Conservation (phyloP, 2,329 filamentous ascomycete species). For the Sporothrix sp. region DNA sequence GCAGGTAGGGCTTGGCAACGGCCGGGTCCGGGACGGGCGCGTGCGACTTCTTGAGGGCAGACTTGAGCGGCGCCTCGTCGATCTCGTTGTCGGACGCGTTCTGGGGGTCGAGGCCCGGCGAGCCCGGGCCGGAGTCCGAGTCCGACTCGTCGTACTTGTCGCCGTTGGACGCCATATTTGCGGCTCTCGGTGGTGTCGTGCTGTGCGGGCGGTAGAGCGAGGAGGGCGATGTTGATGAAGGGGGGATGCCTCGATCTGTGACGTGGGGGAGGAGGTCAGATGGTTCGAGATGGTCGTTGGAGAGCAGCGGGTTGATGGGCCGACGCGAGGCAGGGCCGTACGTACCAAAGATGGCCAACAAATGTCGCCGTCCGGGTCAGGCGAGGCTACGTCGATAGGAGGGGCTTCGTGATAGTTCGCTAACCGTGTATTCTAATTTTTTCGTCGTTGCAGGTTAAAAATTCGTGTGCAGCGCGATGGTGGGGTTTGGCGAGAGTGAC, state of each 20-base stretch:
- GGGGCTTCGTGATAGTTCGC: conserved; percentile 10
- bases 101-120: conserved; percentile 45
- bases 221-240: not conserved
- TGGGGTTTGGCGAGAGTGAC: conserved; percentile 15
- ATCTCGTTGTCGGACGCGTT: conserved; percentile 48
- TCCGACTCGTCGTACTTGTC: conserved; percentile 65
- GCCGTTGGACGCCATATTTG: conserved; percentile 45
- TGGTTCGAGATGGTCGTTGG: not conserved
- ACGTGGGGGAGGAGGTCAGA: not conserved
- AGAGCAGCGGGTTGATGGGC: too few species aligned
- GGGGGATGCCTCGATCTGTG: not conserved
- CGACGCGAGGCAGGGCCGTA: not conserved
- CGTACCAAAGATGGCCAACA: conserved; percentile 5
- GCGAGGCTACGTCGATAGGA: conserved; percentile 10
- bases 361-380: not conserved
- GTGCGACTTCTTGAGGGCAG: conserved; percentile 71
- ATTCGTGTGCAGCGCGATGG: conserved; percentile 19
- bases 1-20: conserved; percentile 45
- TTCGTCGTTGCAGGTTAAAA: conserved; percentile 15
- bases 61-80: conserved; percentile 64
- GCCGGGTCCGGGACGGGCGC: conserved; percentile 39
- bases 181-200: conserved; percentile 20
- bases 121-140: conserved; percentile 54
- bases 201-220: too few species aligned
- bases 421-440: conserved; percentile 14